Base-by-base conservation (phyloP, 176 grass and related monocot species). In the Tillandsia leiboldiana region DNA sequence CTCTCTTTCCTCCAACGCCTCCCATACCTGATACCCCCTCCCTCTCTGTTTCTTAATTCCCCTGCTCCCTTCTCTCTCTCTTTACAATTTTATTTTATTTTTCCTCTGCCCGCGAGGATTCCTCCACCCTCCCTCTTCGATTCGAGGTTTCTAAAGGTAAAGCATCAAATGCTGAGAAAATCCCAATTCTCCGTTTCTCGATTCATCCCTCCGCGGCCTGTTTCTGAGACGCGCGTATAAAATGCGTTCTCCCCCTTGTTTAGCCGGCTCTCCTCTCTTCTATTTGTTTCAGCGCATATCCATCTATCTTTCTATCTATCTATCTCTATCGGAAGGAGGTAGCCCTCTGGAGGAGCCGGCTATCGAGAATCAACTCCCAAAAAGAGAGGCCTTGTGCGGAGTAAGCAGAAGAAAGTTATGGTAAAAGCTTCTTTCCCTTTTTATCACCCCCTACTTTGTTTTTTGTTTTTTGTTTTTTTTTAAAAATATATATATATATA, bases 371-470 rank as follows among this genome's bases (percentile, higher is more conserved):
- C 66, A 70, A 0, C 26, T 42, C 33, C 33, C 7, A 56, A 65
- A 65, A 71, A 79, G 70, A 79, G 71, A 28, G 76, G 76, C 23
- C 65, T 84, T 28, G 56, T 75, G 11, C 61, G 71, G 49, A 70
- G 49, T 11, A 75, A 79, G 3, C 71, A 71, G 58, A 79, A 79
- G 76, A 84, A 79, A 75, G 71, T 75, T 42, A 79, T 84, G 82
- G 82, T 84, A 79, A 53, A 74, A 23, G 48, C 66, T 70, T 26
- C 52, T 2, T 53, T 28, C 67, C 50, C 12, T 50, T 51, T 56
- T 15, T 4, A 6, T 7, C 53, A 6, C 26, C 12, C 11, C 29
- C 11, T 27, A 12, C 48, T 58, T 12, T 64, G 75, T 54, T 53
- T 67, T 18, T 42, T 0, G 24, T 22, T 57, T 69, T 59, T 65